A percentile compares a stretch with the other conserved stretches of the same genome.
Evolutionary conservation across 1,284 basidiomycete genomes (phyloP).

Genomic region (Trametes pubescens): DNA sequence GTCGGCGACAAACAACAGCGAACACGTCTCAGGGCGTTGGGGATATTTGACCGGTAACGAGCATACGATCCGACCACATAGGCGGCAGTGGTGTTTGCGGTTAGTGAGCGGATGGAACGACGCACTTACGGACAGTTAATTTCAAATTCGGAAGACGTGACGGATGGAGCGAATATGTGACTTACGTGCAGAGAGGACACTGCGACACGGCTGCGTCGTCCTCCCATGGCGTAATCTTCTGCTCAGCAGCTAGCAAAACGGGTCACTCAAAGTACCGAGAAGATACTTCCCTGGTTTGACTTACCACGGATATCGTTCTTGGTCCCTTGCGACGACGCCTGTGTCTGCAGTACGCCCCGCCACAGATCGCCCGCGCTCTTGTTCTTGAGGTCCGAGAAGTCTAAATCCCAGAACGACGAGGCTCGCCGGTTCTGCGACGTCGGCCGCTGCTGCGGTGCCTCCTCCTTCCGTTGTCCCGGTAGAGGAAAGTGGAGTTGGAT

Average conservation of each 20-base stretch:
- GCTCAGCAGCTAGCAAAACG: conserved; percentile 73
- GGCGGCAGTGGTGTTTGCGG: conserved; percentile 95
- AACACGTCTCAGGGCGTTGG: conserved; percentile 75
- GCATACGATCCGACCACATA: conserved; percentile 94
- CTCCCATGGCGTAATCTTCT: conserved; percentile 95
- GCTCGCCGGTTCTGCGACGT: conserved; percentile 50
- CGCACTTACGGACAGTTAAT: conserved; percentile 52
- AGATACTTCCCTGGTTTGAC: conserved; percentile 22
- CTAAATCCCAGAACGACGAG: conserved; percentile 76
- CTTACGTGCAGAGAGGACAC: conserved; percentile 89
- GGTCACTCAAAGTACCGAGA: conserved; percentile 17
- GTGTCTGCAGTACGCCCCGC: conserved; percentile 61
- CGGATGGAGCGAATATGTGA: conserved; percentile 27
- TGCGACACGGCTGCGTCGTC: conserved; percentile 78
- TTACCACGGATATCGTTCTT: conserved; percentile 69
- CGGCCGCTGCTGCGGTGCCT: conserved; percentile 32
- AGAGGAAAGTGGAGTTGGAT: conserved; percentile 83
- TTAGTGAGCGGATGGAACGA: conserved; percentile 91
- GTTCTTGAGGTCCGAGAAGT: conserved; percentile 56
- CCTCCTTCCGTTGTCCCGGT: conserved; percentile 37
- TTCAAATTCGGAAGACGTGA: conserved; percentile 1
- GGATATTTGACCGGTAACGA: conserved; percentile 85
- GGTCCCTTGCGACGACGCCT: conserved; percentile 46
- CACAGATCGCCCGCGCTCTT: conserved; percentile 71
- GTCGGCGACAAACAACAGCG: conserved; percentile 83